Evolutionary conservation across 495 filamentous ascomycete genomes (phyloP).

Genomic region (Clavariopsis aquatica): DNA sequence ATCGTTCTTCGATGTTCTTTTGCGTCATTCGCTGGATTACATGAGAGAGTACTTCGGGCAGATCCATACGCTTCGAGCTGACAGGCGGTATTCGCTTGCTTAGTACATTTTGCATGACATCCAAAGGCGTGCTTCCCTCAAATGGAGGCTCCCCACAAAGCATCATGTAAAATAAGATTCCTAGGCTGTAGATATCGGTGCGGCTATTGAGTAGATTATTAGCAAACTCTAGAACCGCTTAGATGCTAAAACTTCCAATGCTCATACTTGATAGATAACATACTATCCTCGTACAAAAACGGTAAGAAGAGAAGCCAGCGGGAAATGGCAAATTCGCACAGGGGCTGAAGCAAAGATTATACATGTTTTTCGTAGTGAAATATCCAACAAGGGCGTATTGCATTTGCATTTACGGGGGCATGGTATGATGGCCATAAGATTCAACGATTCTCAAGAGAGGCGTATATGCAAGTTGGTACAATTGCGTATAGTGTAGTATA

Average conservation of each 20-base stretch:
- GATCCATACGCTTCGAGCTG: conserved; percentile 70
- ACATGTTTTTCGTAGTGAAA: too few species aligned
- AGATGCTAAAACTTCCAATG: too few species aligned
- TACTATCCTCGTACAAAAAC: too few species aligned
- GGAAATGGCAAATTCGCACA: too few species aligned
- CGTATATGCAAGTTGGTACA: too few species aligned
- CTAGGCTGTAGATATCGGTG: conserved; percentile 87
- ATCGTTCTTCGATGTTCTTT: conserved; percentile 79
- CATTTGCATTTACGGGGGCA: too few species aligned
- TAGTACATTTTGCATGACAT: conserved; percentile 85
- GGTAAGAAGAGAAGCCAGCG: too few species aligned
- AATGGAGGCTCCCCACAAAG: conserved; percentile 77
- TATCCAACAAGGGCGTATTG: too few species aligned
- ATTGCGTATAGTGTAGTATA: neutral
- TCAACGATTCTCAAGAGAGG: too few species aligned
- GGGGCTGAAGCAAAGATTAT: too few species aligned
- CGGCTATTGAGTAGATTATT: conserved; percentile 47
- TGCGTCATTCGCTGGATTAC: conserved; percentile 90
- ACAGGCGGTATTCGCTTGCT: conserved; percentile 72
- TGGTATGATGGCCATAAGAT: too few species aligned
- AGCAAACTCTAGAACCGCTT: neutral
- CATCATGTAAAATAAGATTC: conserved; percentile 83
- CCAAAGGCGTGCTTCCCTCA: conserved; percentile 73
- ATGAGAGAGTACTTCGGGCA: conserved; percentile 74
- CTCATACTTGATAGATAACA: too few species aligned